Percentiles rank a stretch among this genome's conserved stretches.
Evolutionary conservation across 2,329 filamentous ascomycete species (phyloP).

Genomic region (Didymella segeticola): DNA sequence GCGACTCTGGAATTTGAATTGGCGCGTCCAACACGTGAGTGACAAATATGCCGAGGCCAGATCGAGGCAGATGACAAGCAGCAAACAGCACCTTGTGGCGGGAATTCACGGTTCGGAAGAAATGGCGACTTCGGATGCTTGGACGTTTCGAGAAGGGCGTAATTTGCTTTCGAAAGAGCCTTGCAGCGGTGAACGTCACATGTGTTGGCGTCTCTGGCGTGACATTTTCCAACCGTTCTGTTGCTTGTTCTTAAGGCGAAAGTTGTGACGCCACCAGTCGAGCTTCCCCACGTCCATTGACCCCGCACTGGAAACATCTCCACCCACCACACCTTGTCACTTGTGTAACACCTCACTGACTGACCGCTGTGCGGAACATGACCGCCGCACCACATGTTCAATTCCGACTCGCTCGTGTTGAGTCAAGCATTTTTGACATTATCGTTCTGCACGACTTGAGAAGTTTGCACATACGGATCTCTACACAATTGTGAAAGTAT

Average conservation of each 20-base stretch:
- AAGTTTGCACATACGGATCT: not conserved
- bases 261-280: not conserved
- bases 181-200: not conserved
- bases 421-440: slow-evolving; percentile 1
- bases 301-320: slow-evolving; percentile 9
- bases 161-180: not conserved
- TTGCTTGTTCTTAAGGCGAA: not conserved
- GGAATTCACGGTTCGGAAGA: slow-evolving; percentile 6
- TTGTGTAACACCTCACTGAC: too few species aligned
- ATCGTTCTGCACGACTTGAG: slow-evolving; percentile 1
- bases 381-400: not conserved
- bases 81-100: slow-evolving; percentile 1
- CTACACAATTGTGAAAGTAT: slow-evolving; percentile 1
- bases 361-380: slow-evolving; percentile 2
- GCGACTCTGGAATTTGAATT: not conserved
- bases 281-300: slow-evolving; percentile 11
- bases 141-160: slow-evolving; percentile 7
- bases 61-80: slow-evolving; percentile 16
- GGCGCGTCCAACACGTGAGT: slow-evolving; percentile 11
- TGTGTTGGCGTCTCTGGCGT: slow-evolving; percentile 4
- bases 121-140: not conserved
- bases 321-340: slow-evolving; percentile 2
- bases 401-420: slow-evolving; percentile 4
- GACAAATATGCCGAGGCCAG: slow-evolving; percentile 13
- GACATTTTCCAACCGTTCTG: not conserved